A percentile compares a stretch with the other conserved stretches of the same genome.
These are phyloP conservation scores for Grosmannia clavigera DNA, from an alignment of 2,329 filamentous ascomycete species.

Conservation along the genomic window DNA sequence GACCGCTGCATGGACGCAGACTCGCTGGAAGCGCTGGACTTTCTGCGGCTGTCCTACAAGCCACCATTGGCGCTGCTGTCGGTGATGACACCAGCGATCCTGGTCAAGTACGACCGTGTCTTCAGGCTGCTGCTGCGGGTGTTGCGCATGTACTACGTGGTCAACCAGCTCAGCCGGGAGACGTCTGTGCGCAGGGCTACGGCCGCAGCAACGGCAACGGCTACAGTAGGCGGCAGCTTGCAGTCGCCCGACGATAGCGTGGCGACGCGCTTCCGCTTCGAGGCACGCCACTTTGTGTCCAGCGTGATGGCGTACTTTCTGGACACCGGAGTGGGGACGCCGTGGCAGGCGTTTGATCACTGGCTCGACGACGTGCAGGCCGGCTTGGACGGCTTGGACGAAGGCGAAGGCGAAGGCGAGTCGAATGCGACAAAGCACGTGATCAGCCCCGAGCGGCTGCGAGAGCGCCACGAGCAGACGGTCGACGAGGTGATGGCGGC, in stretches of 20 bases:
- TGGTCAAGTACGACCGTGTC: slow-evolving; percentile 73
- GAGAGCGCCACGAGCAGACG: slow-evolving; percentile 57
- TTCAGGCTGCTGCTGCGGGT: slow-evolving; percentile 72
- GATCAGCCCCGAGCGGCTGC: slow-evolving; percentile 50
- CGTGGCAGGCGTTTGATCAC: slow-evolving; percentile 59
- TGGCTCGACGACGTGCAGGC: slow-evolving; percentile 53
- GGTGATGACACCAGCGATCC: slow-evolving; percentile 56
- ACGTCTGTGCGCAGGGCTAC: slow-evolving; percentile 12
- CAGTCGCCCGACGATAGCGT: slow-evolving; percentile 9
- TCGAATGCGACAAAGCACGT: slow-evolving; percentile 6
- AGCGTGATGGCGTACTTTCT: slow-evolving; percentile 67
- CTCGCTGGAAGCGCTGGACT: slow-evolving; percentile 82
- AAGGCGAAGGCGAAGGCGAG: slow-evolving; percentile 7
- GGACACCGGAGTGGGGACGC: slow-evolving; percentile 58
- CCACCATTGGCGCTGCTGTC: slow-evolving; percentile 57
- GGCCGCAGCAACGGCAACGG: slow-evolving; percentile 15
- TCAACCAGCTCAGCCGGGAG: slow-evolving; percentile 51
- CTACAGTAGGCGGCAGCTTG: slow-evolving; percentile 1
- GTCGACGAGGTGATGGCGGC: slow-evolving; percentile 65
- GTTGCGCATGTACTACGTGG: slow-evolving; percentile 65
- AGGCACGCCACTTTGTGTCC: slow-evolving; percentile 69
- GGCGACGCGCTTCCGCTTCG: slow-evolving; percentile 50
- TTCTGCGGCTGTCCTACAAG: slow-evolving; percentile 76
- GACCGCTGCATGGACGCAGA: slow-evolving; percentile 72
- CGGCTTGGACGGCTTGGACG: slow-evolving; percentile 31